Percentiles rank a stretch among this genome's conserved stretches.
phyloP scores from a whole-genome alignment of 164 flowering plant genomes.

The Magnolia kwangsiensis region DNA sequence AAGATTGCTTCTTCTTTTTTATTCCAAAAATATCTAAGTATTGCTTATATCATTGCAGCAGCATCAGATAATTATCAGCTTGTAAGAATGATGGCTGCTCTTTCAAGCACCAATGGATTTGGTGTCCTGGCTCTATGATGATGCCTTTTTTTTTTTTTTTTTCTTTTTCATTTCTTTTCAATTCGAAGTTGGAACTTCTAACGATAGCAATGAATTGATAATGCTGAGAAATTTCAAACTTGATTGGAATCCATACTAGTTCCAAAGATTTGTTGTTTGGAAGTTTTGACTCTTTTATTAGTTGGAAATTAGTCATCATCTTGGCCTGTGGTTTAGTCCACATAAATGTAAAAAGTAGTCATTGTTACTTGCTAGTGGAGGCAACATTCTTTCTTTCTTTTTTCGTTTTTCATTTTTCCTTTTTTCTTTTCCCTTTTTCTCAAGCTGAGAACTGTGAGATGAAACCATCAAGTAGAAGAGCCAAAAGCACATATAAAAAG shows the following conservation, averaged over 20 bases:
- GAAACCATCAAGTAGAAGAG: not conserved
- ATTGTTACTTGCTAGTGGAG: too few relatives aligned
- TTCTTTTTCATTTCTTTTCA: not conserved
- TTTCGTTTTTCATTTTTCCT: too few relatives aligned
- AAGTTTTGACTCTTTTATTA: not conserved
- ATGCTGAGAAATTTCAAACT: not conserved
- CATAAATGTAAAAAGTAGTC: not conserved
- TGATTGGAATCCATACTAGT: not conserved
- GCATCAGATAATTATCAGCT: not conserved
- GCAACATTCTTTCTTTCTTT: too few relatives aligned
- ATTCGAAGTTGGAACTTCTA: constrained; percentile 3
- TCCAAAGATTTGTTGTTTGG: not conserved
- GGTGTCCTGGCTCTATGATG: not conserved
- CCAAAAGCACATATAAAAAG: not conserved
- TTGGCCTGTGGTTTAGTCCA: not conserved
- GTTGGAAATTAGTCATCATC: constrained; percentile 1
- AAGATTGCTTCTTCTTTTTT: not conserved
- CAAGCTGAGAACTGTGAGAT: not conserved
- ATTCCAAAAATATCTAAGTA: not conserved
- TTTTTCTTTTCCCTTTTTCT: too few relatives aligned
- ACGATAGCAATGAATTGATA: not conserved
- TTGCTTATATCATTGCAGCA: not conserved
- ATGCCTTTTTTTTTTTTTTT: not conserved
- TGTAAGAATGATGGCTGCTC: constrained; percentile 1
- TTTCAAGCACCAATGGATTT: not conserved